A percentile compares a stretch with the other conserved stretches of the same genome.
Conservation (phyloP, 1,139 yeast species). For the Suhomyces bribrorum region DNA sequence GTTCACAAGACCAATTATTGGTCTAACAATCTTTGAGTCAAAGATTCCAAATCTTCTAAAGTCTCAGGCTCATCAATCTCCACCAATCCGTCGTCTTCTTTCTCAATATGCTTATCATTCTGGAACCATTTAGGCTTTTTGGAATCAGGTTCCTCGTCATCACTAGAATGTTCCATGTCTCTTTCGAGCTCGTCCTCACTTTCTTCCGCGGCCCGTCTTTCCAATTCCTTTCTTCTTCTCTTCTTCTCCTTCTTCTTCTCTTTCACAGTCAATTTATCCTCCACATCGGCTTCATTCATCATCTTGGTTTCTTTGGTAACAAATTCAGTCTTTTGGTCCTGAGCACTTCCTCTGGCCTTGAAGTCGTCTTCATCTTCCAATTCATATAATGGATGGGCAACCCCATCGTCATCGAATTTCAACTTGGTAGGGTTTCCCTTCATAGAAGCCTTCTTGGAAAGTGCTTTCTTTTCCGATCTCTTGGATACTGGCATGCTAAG, state of each 20-base stretch:
- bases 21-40: slow-evolving; percentile 65
- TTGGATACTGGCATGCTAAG: slow-evolving; percentile 68
- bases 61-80: slow-evolving; percentile 89
- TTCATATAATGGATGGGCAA: slow-evolving; percentile 87
- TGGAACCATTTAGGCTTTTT: slow-evolving; percentile 69
- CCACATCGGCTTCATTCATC: slow-evolving; percentile 71
- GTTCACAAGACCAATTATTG: background rate
- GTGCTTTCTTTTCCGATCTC: slow-evolving; percentile 83
- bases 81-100: slow-evolving; percentile 41
- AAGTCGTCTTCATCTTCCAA: slow-evolving; percentile 89
- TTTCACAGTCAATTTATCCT: slow-evolving; percentile 80
- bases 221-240: slow-evolving; percentile 80
- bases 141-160: slow-evolving; percentile 43
- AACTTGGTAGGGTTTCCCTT: slow-evolving; percentile 76
- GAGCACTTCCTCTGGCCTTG: slow-evolving; percentile 72
- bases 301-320: slow-evolving; percentile 63
- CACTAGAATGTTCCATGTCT: slow-evolving; percentile 38
- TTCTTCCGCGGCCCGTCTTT: slow-evolving; percentile 52
- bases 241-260: slow-evolving; percentile 87
- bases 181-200: slow-evolving; percentile 33
- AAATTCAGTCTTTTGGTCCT: slow-evolving; percentile 64
- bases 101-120: slow-evolving; percentile 28
- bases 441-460: slow-evolving; percentile 78
- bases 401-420: slow-evolving; percentile 91
- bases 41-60: slow-evolving; percentile 89